phyloP scores from a whole-genome alignment of 352 stramenopile species.

The Phytopythium kandeliae region DNA sequence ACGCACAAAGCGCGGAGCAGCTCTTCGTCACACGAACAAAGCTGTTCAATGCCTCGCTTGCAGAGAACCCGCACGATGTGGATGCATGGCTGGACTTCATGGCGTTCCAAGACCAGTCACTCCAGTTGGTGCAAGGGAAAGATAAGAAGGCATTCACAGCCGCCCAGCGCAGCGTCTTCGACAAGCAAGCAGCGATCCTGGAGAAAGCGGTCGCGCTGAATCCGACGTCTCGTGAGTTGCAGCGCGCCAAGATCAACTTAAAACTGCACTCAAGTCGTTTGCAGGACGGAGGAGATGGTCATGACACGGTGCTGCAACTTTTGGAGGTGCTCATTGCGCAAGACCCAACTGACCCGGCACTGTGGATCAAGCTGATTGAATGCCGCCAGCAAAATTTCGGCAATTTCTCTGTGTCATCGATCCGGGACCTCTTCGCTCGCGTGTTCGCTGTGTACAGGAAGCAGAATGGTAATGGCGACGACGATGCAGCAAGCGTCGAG shows the following conservation, averaged over 20 bases:
- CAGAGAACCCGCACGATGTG: constrained; percentile 33
- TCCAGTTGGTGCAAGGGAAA: constrained; percentile 23
- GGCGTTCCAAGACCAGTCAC: constrained; percentile 65
- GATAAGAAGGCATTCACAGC: constrained; percentile 14
- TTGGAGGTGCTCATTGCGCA: constrained; percentile 48
- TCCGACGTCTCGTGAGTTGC: constrained; percentile 36
- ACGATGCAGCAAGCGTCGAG: background rate
- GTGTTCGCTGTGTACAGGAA: constrained; percentile 38
- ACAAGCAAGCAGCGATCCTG: constrained; percentile 68
- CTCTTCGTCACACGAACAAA: constrained; percentile 55
- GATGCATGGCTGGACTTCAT: constrained; percentile 64
- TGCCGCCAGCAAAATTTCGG: constrained; percentile 56
- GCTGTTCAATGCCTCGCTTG: constrained; percentile 30
- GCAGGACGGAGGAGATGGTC: constrained; percentile 11
- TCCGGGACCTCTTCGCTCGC: constrained; percentile 68
- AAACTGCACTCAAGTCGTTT: constrained; percentile 9
- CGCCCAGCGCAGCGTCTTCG: constrained; percentile 27
- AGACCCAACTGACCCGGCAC: constrained; percentile 35
- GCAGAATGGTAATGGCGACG: background rate
- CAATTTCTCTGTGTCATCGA: constrained; percentile 56
- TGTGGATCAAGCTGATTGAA: constrained; percentile 59
- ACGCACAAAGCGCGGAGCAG: constrained; percentile 61
- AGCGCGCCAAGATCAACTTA: constrained; percentile 49
- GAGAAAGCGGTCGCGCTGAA: constrained; percentile 45
- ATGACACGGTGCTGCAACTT: constrained; percentile 22